A percentile compares a stretch with the other conserved stretches of the same genome.
phyloP scores from a whole-genome alignment of 345 rosid species.

The Laguncularia racemosa region DNA sequence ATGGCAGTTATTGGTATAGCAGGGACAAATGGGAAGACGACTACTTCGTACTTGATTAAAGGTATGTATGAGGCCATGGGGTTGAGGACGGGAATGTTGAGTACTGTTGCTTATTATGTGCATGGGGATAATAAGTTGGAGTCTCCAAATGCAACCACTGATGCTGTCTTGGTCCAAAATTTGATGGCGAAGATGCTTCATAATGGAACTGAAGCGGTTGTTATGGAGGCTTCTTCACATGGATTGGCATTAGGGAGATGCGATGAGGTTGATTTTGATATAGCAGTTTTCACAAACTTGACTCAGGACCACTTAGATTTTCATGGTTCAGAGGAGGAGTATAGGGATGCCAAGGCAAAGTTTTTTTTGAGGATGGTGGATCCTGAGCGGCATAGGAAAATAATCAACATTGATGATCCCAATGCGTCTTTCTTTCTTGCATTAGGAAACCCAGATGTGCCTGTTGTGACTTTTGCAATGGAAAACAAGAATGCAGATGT shows the following conservation, averaged over 20 bases:
- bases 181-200: conserved; percentile 94
- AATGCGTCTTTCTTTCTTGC: conserved; percentile 59
- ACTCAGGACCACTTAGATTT: conserved; percentile 45
- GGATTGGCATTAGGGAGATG: conserved; percentile 65
- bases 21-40: conserved; percentile 77
- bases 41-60: conserved; percentile 64
- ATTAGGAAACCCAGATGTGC: conserved; percentile 72
- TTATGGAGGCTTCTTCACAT: conserved; percentile 81
- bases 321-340: conserved; percentile 68
- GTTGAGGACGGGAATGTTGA: conserved; percentile 81
- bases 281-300: conserved; percentile 80
- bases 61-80: conserved; percentile 95
- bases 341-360: conserved; percentile 73
- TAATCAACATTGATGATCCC: conserved; percentile 83
- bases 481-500: conserved; percentile 84
- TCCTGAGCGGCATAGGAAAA: conserved; percentile 87
- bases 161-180: conserved; percentile 80
- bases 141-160: conserved; percentile 43
- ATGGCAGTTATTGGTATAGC: conserved; percentile 83
- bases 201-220: conserved; percentile 84
- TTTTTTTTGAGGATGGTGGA: conserved; percentile 83
- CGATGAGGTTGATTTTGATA: conserved; percentile 78
- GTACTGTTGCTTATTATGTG: conserved; percentile 59
- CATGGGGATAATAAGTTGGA: conserved; percentile 71
- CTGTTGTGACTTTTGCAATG: conserved; percentile 84